Evolutionary conservation across 176 grass and related monocot genomes (phyloP), one percentile per base, ranked within the genome.

Genomic region (Carex cristatella): DNA sequence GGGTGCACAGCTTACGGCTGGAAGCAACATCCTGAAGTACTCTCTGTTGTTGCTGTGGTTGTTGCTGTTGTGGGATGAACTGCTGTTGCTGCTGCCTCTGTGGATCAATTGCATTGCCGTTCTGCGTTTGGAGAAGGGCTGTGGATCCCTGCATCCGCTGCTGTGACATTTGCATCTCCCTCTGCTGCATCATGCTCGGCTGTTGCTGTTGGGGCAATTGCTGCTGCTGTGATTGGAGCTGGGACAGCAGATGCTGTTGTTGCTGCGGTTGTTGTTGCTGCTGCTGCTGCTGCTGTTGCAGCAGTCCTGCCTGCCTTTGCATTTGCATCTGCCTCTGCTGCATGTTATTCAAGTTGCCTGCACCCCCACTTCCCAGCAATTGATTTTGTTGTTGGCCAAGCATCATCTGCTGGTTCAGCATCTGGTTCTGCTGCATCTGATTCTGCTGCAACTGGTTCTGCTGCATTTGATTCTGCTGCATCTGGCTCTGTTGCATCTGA

Each of bases 11-110:
- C 91, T 92, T 95, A 94, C 96, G 90, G 75, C 93, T 98, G 83
- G 96, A 95, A 60, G 95, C 94, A 79, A 92, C 93, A 80, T 98
- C 93, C 86, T 86, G 92, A 84, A 86, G 86, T 19, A 72, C 87
- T 74, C 89, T 88, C 56, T 72, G 89, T 59, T 87, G 59, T 68
- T 92, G 74, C 16, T 15, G 74, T 58, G 74, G 63, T 14, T 83
- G 81, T 67, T 83, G 81, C 81, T 83, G 80, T 33, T 83, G 80
- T 15, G 38, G 89, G 58, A 94, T 81, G 70, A 94, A 94, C 87
- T 91, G 93, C 79, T 95, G 93, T 78, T 91, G 90, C 65, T 92
- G 92, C 28, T 94, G 79, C 56, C 61, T 65, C 38, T 61, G 56
- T 42, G 56, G 70, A 60, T 86, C 88, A 40, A 79, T 87, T 62